These are phyloP conservation scores for Datura wrightii DNA, from an alignment of 257 asterid species.

Conservation along the genomic window DNA sequence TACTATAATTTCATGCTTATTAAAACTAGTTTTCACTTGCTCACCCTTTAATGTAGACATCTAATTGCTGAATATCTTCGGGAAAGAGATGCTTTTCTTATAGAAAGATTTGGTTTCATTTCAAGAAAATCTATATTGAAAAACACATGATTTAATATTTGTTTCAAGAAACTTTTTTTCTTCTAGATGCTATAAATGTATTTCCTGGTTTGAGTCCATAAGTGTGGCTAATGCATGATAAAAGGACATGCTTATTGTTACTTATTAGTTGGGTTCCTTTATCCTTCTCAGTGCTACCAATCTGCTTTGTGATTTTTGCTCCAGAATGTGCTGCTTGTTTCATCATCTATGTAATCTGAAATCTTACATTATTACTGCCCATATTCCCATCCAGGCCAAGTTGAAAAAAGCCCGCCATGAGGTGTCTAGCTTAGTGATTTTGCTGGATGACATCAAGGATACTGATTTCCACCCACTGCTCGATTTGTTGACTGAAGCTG, in stretches of 20 bases:
- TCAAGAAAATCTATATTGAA: background rate
- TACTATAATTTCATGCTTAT: background rate
- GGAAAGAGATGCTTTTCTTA: background rate
- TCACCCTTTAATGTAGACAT: background rate
- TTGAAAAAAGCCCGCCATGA: conserved; percentile 67
- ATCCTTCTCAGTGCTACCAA: background rate
- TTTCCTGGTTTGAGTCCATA: conserved; percentile 18
- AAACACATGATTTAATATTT: background rate
- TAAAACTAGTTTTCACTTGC: background rate
- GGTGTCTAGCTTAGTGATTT: conserved; percentile 53
- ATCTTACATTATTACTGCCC: conserved; percentile 11
- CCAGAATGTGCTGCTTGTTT: conserved; percentile 25
- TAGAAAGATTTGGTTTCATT: background rate
- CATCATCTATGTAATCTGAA: conserved; percentile 1
- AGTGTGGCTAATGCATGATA: conserved; percentile 25
- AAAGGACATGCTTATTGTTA: conserved; percentile 1
- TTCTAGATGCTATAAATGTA: conserved; percentile 22
- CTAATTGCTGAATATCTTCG: conserved; percentile 4
- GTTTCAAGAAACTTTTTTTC: conserved; percentile 2
- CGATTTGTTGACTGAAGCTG: conserved; percentile 62
- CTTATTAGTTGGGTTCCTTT: conserved; percentile 19
- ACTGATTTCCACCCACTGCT: conserved; percentile 73
- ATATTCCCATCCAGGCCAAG: conserved; percentile 66
- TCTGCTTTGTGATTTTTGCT: conserved; percentile 2
- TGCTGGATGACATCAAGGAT: conserved; percentile 73